Evolutionary conservation across 441 rosid genomes (phyloP).

Genomic region (Populus hybrid): DNA sequence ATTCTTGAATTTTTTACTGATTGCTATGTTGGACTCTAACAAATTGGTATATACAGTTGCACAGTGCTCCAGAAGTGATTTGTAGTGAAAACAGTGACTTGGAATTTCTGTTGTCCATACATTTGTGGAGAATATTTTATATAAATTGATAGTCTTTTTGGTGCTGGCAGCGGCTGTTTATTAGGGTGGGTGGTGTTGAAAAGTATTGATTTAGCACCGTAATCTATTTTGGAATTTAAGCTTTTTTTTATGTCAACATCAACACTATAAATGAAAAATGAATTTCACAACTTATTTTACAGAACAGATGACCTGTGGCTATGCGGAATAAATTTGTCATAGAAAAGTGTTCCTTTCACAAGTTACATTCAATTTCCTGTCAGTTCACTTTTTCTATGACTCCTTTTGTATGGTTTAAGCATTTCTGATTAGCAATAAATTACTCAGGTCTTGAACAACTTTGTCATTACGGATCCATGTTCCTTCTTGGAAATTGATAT

Average conservation of each 20-base stretch:
- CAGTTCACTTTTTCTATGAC: background rate
- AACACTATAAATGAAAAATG: background rate
- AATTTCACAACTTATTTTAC: background rate
- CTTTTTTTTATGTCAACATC: background rate
- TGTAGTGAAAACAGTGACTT: background rate
- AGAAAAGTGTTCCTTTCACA: background rate
- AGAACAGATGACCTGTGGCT: background rate
- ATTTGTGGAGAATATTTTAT: background rate
- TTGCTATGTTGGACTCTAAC: background rate
- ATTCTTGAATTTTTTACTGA: background rate
- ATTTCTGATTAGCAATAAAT: background rate
- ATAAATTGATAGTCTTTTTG: background rate
- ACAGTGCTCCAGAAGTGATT: no score
- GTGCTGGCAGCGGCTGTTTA: background rate
- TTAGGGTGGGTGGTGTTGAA: no score
- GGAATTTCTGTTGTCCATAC: no score
- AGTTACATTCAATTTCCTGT: background rate
- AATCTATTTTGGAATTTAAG: background rate
- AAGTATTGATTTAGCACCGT: background rate
- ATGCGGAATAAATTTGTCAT: background rate
- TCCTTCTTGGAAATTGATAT: slow-evolving; percentile 75
- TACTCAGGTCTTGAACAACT: slow-evolving; percentile 74
- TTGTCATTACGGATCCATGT: slow-evolving; percentile 83
- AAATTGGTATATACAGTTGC: background rate
- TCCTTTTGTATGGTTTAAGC: background rate